These are phyloP conservation scores for Mrakia frigida DNA, from an alignment of 768 basidiomycete genomes.

Conservation along the genomic window DNA sequence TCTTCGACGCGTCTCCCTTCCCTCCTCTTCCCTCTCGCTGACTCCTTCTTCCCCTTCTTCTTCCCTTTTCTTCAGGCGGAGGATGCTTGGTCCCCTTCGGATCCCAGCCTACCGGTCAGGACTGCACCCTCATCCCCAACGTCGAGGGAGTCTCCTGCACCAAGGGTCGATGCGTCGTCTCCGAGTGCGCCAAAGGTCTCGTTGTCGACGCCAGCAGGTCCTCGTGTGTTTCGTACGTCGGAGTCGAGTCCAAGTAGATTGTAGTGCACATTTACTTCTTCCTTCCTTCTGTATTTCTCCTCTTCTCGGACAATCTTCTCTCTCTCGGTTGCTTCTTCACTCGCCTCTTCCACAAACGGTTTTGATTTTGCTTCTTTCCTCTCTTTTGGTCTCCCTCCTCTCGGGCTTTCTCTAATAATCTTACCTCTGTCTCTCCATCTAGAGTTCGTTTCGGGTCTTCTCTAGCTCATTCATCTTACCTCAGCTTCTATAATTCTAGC, in stretches of 20 bases:
- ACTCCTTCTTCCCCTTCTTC: constrained; percentile 37
- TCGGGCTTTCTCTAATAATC: no score
- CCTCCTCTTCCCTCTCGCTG: constrained; percentile 54
- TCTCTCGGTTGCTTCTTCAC: no score
- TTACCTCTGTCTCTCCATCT: no score
- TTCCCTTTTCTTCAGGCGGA: neutral
- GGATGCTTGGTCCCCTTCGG: constrained; percentile 1
- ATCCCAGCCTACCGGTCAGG: constrained; percentile 49
- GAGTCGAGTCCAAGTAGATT: neutral
- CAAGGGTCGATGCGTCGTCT: constrained; percentile 42
- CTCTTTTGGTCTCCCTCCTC: no score
- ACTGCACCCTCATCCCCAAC: constrained; percentile 64
- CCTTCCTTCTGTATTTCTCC: no score
- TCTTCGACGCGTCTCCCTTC: constrained; percentile 44
- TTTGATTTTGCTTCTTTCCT: no score
- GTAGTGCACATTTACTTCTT: no score
- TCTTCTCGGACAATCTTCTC: no score
- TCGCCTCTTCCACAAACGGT: no score
- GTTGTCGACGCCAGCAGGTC: neutral
- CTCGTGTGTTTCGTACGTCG: neutral
- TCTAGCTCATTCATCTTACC: no score
- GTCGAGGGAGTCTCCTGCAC: constrained; percentile 70
- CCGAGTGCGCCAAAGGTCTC: constrained; percentile 39
- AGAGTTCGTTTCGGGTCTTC: no score
- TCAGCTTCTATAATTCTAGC: no score